Evolutionary conservation across 73 alveolate species (phyloP), one percentile per base, ranked within the genome.

Genomic region (Diophrys sp.): DNA sequence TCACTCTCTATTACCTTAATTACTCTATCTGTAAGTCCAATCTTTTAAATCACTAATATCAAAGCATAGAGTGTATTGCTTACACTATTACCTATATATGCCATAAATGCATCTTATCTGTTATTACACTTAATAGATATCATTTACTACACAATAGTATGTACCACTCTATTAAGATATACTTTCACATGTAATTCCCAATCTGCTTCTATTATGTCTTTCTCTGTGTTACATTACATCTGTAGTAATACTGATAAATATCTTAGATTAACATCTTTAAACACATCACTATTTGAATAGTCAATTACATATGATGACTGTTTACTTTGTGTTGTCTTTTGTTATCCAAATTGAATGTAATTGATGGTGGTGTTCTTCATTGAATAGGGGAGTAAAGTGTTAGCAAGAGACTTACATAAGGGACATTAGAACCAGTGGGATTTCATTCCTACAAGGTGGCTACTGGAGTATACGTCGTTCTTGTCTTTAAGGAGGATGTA

Each of bases 351-450:
- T 18, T 18, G 18, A 11, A 11, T n/a, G 55, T 67, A 67, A 2
- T 23, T 78, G n/a, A 33, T 71, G 30, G 23, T 29, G 55, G 67
- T 33, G 54, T 68, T 24, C 23, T 34, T 18, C 29, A 78, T 24
- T 2, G 80, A 57, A 18, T 78, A 78, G 1, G 93, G 93, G 18
- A 86, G n/a, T 11, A 86, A 29, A 14, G 86, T 73, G 73, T 86
- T 86, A 0, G 87, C 72, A 33, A 73, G n/a, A 24, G 56, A 54
- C 74, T 78, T 79, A 72, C 93, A 86, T 24, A 86, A 83, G 5
- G 93, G 93, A 56, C 93, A 86, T 73, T 74, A 70, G 69, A 86
- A 86, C 31, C 27, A 67, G 24, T 86, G 29, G 31, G 73, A 33
- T 54, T 78, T 78, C 54, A 80, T 25, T 68, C 87, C 84, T 14